phyloP scores from a whole-genome alignment of 1,139 yeast genomes.

The Maudiozyma humilis region DNA sequence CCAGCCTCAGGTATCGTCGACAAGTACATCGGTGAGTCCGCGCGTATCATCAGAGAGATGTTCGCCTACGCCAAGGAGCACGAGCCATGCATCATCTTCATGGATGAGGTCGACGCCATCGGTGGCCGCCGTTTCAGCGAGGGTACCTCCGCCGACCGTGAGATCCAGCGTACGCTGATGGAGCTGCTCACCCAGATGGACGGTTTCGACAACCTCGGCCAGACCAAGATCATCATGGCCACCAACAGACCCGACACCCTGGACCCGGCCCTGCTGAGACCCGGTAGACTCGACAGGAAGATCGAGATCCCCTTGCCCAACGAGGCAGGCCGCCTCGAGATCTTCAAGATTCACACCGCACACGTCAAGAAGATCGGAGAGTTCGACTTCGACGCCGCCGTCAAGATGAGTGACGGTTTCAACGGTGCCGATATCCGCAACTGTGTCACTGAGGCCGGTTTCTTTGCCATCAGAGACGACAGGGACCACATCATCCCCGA shows the following conservation, averaged over 20 bases:
- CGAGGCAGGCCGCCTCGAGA: conserved; percentile 91
- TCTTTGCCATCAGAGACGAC: conserved; percentile 95
- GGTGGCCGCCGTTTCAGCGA: conserved; percentile 98
- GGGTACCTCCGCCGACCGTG: conserved; percentile 98
- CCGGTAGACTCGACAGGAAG: conserved; percentile 96
- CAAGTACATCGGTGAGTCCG: conserved; percentile 97
- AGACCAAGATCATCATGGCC: conserved; percentile 97
- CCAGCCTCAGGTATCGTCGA: conserved; percentile 98
- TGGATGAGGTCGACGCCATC: conserved; percentile 99
- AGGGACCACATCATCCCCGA: conserved; percentile 89
- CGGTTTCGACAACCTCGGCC: conserved; percentile 95
- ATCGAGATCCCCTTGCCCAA: conserved; percentile 95
- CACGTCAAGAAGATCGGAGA: conserved; percentile 89
- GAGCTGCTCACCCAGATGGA: conserved; percentile 97
- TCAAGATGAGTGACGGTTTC: conserved; percentile 97
- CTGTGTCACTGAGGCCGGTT: conserved; percentile 98
- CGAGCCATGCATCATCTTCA: conserved; percentile 96
- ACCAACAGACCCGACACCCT: conserved; percentile 97
- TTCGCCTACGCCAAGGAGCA: conserved; percentile 97
- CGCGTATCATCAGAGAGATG: conserved; percentile 96
- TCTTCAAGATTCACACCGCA: conserved; percentile 87
- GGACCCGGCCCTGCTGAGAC: conserved; percentile 97
- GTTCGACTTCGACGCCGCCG: conserved; percentile 93
- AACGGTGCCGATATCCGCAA: conserved; percentile 98
- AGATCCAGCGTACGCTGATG: conserved; percentile 97